Conservation (phyloP, 2,329 filamentous ascomycete species). For the Trichoderma hamatum region DNA sequence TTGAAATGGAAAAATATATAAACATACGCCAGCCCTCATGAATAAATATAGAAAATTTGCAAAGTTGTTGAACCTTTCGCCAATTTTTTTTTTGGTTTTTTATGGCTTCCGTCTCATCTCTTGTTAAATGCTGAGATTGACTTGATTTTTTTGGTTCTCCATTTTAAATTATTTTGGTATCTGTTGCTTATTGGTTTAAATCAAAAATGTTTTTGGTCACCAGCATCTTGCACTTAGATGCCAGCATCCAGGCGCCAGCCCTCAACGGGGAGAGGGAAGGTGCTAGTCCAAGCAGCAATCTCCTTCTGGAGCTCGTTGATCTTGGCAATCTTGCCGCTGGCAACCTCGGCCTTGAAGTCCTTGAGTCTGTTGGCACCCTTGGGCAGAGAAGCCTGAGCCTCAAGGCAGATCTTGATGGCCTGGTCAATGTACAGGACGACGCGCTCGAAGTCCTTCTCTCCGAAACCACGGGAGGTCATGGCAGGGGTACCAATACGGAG, state of each 20-base stretch:
- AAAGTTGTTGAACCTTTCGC: conserved; percentile 37
- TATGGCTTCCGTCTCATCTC: conserved; percentile 20
- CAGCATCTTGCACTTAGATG: conserved; percentile 47
- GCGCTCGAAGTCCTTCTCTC: conserved; percentile 86
- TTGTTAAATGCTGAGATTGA: conserved; percentile 33
- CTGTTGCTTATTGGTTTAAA: not conserved
- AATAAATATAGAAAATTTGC: conserved; percentile 18
- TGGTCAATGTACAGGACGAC: conserved; percentile 89
- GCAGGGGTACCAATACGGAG: conserved; percentile 95
- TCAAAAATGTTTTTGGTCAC: not conserved
- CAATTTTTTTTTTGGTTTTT: conserved; percentile 23
- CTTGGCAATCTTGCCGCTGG: conserved; percentile 74
- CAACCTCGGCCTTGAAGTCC: conserved; percentile 96
- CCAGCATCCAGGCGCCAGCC: conserved; percentile 66
- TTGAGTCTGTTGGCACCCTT: conserved; percentile 99
- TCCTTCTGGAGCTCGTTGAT: conserved; percentile 87
- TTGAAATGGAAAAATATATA: conserved; percentile 28
- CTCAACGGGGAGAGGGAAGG: conserved; percentile 90
- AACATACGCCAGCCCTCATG: conserved; percentile 32
- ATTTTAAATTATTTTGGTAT: conserved; percentile 25
- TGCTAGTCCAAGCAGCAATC: conserved; percentile 82
- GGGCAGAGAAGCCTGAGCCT: conserved; percentile 80
- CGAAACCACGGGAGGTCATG: conserved; percentile 96
- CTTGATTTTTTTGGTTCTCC: conserved; percentile 22
- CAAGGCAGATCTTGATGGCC: conserved; percentile 86